Conservation (phyloP, 192 early-diverging fungal species). For the Backusella psychrophila region DNA sequence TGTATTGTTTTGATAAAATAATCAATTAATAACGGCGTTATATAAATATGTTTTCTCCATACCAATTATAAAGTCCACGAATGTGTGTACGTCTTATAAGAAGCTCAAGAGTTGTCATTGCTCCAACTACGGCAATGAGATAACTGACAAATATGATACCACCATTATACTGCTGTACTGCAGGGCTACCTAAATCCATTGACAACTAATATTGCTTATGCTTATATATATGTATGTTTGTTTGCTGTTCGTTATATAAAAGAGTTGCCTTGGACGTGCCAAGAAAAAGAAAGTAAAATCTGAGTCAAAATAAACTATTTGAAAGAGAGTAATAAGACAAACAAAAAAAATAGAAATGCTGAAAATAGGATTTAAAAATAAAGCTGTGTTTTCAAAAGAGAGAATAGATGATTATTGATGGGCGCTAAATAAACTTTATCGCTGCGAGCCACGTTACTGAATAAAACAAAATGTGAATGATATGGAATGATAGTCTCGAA, state of each 20-base stretch:
- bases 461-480: neutral
- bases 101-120: conserved; percentile 40
- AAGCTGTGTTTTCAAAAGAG: neutral
- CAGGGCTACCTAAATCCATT: conserved; percentile 5
- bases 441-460: neutral
- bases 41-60: neutral
- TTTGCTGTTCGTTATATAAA: neutral
- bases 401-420: neutral
- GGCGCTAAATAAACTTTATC: neutral
- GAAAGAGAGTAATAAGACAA: neutral
- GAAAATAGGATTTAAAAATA: neutral
- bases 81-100: conserved; percentile 35
- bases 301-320: neutral
- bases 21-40: neutral
- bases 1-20: neutral
- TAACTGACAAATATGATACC: conserved; percentile 34
- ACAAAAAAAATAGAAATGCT: neutral
- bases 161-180: conserved; percentile 23
- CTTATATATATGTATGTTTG: neutral
- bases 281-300: neutral
- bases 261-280: neutral
- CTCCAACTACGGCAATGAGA: conserved; percentile 34
- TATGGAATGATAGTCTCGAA: neutral
- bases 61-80: conserved; percentile 33
- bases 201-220: neutral